Evolutionary conservation across 1,139 yeast genomes (phyloP).

Genomic region (Saccharomyces uvarum): DNA sequence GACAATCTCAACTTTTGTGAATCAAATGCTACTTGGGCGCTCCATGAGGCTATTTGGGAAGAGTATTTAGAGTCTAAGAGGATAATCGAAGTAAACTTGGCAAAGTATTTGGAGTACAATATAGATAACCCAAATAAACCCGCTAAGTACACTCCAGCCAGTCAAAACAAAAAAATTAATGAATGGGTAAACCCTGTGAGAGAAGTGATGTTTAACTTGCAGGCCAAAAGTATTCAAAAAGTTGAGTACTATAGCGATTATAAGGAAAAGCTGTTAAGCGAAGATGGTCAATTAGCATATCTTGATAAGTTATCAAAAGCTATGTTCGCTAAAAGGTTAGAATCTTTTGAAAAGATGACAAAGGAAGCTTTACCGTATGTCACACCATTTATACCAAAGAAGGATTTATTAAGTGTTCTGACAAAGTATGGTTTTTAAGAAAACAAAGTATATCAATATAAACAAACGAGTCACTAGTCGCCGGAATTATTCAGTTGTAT

Average conservation of each 20-base stretch:
- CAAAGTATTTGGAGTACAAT: background rate
- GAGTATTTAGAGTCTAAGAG: slow-evolving; percentile 12
- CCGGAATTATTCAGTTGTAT: background rate
- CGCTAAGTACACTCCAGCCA: background rate
- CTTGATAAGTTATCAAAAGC: slow-evolving; percentile 12
- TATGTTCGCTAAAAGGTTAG: slow-evolving; percentile 15
- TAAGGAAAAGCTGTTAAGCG: slow-evolving; percentile 10
- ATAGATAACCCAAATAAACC: background rate
- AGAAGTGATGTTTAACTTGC: slow-evolving; percentile 10
- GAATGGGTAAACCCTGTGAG: slow-evolving; percentile 21
- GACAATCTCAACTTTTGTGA: slow-evolving; percentile 15
- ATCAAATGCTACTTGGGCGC: slow-evolving; percentile 22
- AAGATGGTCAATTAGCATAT: slow-evolving; percentile 14
- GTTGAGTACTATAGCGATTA: slow-evolving; percentile 11
- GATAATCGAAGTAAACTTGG: background rate
- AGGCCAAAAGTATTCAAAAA: slow-evolving; percentile 7
- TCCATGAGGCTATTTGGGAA: slow-evolving; percentile 31
- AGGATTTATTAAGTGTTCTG: slow-evolving; percentile 13
- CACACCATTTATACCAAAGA: slow-evolving; percentile 16
- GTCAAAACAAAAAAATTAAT: slow-evolving; percentile 1
- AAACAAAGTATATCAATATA: background rate
- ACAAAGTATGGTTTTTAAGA: slow-evolving; percentile 12
- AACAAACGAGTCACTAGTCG: background rate
- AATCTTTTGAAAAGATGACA: slow-evolving; percentile 15
- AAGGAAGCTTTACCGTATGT: slow-evolving; percentile 16